Conservation (phyloP, 2,329 filamentous ascomycete genomes). For the Cladorrhinum sp. region DNA sequence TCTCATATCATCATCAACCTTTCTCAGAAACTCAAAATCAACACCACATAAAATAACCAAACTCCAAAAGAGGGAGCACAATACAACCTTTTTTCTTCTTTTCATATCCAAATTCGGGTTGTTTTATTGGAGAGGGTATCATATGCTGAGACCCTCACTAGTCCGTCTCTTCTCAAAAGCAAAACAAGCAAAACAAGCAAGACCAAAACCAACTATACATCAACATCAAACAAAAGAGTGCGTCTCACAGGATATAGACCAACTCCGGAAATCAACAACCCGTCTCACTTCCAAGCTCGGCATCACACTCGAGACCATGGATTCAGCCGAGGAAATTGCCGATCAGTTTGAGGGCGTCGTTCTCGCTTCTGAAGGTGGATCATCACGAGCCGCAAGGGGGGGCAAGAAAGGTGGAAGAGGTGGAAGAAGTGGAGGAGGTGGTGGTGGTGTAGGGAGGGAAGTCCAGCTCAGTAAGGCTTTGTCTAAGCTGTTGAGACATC, state of each 20-base stretch:
- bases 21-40: no score
- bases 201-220: no score
- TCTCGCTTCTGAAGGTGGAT: not conserved
- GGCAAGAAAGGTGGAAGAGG: constrained; percentile 22
- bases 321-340: not conserved
- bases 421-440: constrained; percentile 31
- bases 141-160: not conserved
- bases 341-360: not conserved
- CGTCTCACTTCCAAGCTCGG: no score
- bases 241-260: no score
- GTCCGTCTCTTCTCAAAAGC: not conserved
- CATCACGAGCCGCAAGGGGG: constrained; percentile 28
- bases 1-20: no score
- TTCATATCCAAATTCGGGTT: no score
- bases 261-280: not conserved
- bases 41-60: no score
- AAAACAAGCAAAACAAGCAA: not conserved
- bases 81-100: no score
- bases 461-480: constrained; percentile 53
- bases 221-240: no score
- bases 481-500: constrained; percentile 54
- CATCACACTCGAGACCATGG: not conserved
- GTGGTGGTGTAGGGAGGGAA: constrained; percentile 34
- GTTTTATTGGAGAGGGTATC: not conserved
- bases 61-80: no score